Evolutionary conservation across 345 rosid genomes (phyloP).

Genomic region (Salix udensis): DNA sequence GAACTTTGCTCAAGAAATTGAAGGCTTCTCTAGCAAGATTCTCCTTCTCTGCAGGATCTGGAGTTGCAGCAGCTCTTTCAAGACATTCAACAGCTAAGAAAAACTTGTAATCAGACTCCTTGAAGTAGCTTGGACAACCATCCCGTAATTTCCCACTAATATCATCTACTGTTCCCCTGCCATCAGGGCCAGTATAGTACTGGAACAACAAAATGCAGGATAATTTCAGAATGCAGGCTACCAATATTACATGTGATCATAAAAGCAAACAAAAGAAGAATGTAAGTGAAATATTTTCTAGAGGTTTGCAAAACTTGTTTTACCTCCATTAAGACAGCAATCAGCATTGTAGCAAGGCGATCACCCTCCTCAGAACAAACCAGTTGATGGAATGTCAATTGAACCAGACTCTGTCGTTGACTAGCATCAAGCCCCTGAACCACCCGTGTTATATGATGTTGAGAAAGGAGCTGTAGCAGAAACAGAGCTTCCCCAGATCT

Average conservation of each 20-base stretch:
- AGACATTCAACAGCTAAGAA: constrained; percentile 97
- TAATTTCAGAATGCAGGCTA: constrained; percentile 8
- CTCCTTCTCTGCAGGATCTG: constrained; percentile 67
- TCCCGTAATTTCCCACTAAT: constrained; percentile 73
- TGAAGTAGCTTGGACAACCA: constrained; percentile 96
- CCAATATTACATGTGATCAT: background rate
- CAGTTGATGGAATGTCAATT: constrained; percentile 82
- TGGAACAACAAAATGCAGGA: constrained; percentile 29
- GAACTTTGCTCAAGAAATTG: constrained; percentile 75
- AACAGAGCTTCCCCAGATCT: constrained; percentile 96
- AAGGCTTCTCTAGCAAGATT: constrained; percentile 90
- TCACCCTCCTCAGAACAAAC: constrained; percentile 98
- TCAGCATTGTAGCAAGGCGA: constrained; percentile 74
- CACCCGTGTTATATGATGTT: constrained; percentile 77
- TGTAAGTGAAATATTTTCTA: background rate
- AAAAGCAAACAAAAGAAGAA: no score
- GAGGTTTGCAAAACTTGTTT: constrained; percentile 1
- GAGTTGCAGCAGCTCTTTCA: constrained; percentile 71
- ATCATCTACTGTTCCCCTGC: constrained; percentile 97
- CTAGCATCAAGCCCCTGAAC: constrained; percentile 77
- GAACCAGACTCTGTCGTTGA: constrained; percentile 56
- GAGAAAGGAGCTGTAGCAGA: constrained; percentile 85
- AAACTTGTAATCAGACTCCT: constrained; percentile 93
- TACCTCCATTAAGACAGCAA: constrained; percentile 92
- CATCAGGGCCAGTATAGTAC: constrained; percentile 96